phyloP scores from a whole-genome alignment of 1,284 basidiomycete species.

The Moesziomyces aphidis region DNA sequence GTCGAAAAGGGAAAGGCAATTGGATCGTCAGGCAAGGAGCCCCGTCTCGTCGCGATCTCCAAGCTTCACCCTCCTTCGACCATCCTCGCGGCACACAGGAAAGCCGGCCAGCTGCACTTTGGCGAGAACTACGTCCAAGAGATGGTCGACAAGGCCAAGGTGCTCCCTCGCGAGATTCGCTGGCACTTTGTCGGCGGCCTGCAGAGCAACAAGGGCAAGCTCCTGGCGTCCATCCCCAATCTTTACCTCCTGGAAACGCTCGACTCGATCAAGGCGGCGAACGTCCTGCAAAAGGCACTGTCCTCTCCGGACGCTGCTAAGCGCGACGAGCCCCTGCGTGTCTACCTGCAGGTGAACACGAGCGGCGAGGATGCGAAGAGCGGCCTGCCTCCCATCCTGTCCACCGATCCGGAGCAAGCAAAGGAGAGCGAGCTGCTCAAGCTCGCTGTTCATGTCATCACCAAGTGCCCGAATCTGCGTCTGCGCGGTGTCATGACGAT shows the following conservation, averaged over 20 bases:
- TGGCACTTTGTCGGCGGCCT: slow-evolving; percentile 98
- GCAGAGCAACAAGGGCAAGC: slow-evolving; percentile 95
- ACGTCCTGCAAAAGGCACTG: slow-evolving; percentile 82
- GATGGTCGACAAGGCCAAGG: slow-evolving; percentile 77
- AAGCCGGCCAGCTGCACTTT: slow-evolving; percentile 83
- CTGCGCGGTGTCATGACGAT: slow-evolving; percentile 96
- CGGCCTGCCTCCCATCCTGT: slow-evolving; percentile 77
- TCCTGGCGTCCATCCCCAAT: slow-evolving; percentile 87
- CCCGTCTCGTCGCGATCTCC: slow-evolving; percentile 86
- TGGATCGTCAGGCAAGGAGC: slow-evolving; percentile 47
- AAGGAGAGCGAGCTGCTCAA: slow-evolving; percentile 70
- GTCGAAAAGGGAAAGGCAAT: slow-evolving; percentile 38
- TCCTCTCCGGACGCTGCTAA: slow-evolving; percentile 69
- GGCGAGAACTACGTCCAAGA: slow-evolving; percentile 99
- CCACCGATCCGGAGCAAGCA: slow-evolving; percentile 38
- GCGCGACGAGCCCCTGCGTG: slow-evolving; percentile 73
- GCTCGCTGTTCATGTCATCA: slow-evolving; percentile 80
- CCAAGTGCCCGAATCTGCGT: slow-evolving; percentile 78
- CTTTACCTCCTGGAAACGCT: slow-evolving; percentile 90
- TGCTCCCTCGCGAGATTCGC: slow-evolving; percentile 68
- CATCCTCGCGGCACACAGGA: slow-evolving; percentile 74
- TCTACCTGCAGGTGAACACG: slow-evolving; percentile 94
- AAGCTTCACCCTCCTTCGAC: slow-evolving; percentile 93
- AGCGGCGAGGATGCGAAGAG: slow-evolving; percentile 91
- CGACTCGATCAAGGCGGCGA: slow-evolving; percentile 86